Evolutionary conservation across 2,329 filamentous ascomycete genomes (phyloP), one percentile per base, ranked within the genome.

Genomic region (Microsporum audouinii): DNA sequence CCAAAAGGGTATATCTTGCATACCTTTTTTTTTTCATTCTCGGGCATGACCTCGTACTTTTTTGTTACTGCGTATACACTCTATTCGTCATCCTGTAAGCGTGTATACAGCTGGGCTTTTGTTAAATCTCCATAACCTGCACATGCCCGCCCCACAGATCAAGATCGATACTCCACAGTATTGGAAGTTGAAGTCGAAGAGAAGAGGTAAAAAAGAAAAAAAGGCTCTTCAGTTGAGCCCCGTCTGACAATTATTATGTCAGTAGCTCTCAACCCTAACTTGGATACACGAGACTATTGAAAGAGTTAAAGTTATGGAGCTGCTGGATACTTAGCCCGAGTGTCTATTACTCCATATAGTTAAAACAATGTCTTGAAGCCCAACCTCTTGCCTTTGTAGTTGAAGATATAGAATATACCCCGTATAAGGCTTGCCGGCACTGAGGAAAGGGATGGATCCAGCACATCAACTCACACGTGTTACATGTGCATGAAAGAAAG

Each of bases 101-200:
- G 45, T 14, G 45, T 31, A 31, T 49, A 47, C 43, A 3, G 6
- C 17, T 47, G 23, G 6, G 12, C 45, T 31, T 31, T 29, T 29
- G 31, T 55, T 17, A 36, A 10, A 5, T 12, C 7, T 49, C 45
- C 49, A 55, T 55, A 4, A n/a, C 5, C 49, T 34, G 49, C n/a
- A 34, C 49, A 55, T 49, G 27, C 8, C 49, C n/a, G 49, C 49
- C 49, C 49, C 49, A 55, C 49, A 34, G 49, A 55, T 55, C 49
- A 55, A 55, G 49, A 55, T 55, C 14, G 23, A 23, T 49, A 31
- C 33, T 36, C 49, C 49, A 36, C 49, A 55, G 39, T 31, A 6
- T 55, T 10, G 34, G 49, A 55, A n/a, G 33, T 34, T 34, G 23
- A 53, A n/a, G 29, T 10, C 4, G 33, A 55, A 36, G n/a, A 2